A percentile compares a stretch with the other conserved stretches of the same genome.
Evolutionary conservation across 768 basidiomycete genomes (phyloP).

Genomic region (Leccinellum luteum): DNA sequence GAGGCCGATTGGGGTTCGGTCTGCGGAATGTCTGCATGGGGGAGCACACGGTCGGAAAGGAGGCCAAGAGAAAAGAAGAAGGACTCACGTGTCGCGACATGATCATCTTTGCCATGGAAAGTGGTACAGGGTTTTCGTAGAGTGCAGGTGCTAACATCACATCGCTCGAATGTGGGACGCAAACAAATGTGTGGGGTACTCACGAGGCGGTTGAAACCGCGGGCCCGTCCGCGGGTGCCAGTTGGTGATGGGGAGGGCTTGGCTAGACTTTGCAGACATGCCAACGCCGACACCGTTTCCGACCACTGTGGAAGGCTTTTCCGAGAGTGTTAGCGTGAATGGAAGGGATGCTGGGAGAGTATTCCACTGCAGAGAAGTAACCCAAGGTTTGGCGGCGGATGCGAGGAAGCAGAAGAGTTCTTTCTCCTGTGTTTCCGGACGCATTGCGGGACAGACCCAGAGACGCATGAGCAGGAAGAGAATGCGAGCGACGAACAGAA

Average conservation of each 20-base stretch:
- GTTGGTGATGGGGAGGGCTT: constrained; percentile 15
- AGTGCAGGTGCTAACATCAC: constrained; percentile 37
- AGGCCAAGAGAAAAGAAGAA: constrained; percentile 1
- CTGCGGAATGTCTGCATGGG: constrained; percentile 32
- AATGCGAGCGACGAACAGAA: constrained; percentile 32
- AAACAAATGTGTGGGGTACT: constrained; percentile 8
- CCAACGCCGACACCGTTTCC: constrained; percentile 7
- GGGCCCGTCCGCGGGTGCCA: constrained; percentile 25
- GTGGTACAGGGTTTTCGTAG: constrained; percentile 41
- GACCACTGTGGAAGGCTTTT: constrained; percentile 18
- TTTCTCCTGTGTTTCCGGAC: constrained; percentile 17
- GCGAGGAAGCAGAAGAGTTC: neutral
- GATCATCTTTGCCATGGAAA: constrained; percentile 52
- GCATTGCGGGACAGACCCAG: constrained; percentile 23
- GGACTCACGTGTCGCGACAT: constrained; percentile 49
- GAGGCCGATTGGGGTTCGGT: constrained; percentile 28
- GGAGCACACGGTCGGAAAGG: neutral
- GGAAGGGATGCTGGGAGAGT: constrained; percentile 29
- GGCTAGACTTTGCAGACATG: constrained; percentile 11
- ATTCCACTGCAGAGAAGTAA: constrained; percentile 24
- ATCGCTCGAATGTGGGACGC: neutral
- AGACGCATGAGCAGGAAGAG: constrained; percentile 27
- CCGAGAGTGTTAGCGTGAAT: constrained; percentile 19
- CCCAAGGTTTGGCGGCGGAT: constrained; percentile 11
- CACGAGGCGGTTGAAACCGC: constrained; percentile 32